Evolutionary conservation across 441 rosid genomes (phyloP).

Genomic region (Pelargonium australe): DNA sequence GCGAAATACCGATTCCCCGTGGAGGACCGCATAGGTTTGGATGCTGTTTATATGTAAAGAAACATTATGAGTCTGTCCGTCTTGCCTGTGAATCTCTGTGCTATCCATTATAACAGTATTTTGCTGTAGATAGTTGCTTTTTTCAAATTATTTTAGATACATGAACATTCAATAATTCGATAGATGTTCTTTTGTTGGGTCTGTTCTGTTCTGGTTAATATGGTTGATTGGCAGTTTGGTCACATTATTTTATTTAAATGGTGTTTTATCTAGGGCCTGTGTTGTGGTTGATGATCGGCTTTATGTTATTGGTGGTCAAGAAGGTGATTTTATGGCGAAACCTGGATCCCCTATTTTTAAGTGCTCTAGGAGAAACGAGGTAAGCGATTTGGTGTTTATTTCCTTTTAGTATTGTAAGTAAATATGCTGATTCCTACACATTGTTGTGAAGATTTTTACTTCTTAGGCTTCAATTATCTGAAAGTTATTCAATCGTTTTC

Average conservation of each 20-base stretch:
- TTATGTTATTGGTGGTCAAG: constrained; percentile 87
- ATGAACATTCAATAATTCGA: not conserved
- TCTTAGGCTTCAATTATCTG: not conserved
- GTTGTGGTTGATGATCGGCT: constrained; percentile 64
- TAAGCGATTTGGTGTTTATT: constrained; percentile 14
- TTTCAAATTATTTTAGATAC: not conserved
- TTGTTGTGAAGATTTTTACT: too few relatives aligned
- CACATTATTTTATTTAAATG: not conserved
- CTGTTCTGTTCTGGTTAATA: not conserved
- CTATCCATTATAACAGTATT: not conserved
- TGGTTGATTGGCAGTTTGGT: not conserved
- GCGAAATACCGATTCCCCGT: constrained; percentile 80
- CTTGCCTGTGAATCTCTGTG: constrained; percentile 45
- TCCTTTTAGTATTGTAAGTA: not conserved
- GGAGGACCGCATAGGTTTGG: constrained; percentile 93
- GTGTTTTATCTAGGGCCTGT: constrained; percentile 48
- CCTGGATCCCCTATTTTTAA: constrained; percentile 95
- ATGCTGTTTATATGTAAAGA: constrained; percentile 9
- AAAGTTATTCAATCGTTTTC: not conserved
- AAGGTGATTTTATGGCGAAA: constrained; percentile 98
- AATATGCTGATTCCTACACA: too few relatives aligned
- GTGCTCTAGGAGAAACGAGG: constrained; percentile 87
- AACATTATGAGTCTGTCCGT: constrained; percentile 26
- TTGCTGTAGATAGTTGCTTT: not conserved
- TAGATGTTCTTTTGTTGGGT: constrained; percentile 8